A percentile compares a stretch with the other conserved stretches of the same genome.
phyloP scores from a whole-genome alignment of 208 protist species.

The Wallacemonas rigidus region DNA sequence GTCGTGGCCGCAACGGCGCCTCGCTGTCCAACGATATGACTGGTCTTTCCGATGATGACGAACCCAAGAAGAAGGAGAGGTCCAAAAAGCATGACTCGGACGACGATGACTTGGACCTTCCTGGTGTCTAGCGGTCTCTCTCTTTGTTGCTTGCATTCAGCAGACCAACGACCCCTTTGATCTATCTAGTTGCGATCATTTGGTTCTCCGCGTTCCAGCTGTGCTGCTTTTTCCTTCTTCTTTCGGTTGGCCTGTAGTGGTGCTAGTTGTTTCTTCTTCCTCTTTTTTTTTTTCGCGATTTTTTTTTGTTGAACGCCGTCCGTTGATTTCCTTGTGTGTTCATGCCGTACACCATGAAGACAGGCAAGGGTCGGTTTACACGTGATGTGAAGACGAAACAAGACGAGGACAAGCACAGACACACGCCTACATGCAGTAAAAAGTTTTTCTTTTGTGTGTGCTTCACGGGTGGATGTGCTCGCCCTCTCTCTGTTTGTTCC shows the following conservation, averaged over 20 bases:
- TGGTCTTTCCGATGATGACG: slow-evolving; percentile 45
- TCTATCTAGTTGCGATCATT: neutral
- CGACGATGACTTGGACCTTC: slow-evolving; percentile 81
- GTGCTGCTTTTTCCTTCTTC: slow-evolving; percentile 12
- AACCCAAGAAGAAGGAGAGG: slow-evolving; percentile 32
- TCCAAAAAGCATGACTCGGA: slow-evolving; percentile 33
- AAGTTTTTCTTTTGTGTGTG: too few relatives aligned
- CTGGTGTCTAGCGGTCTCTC: slow-evolving; percentile 47
- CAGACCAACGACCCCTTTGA: neutral
- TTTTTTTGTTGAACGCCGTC: neutral
- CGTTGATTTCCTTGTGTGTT: neutral
- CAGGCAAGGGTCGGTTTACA: neutral
- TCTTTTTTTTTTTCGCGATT: slow-evolving; percentile 5
- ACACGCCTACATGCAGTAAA: too few relatives aligned
- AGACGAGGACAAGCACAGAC: too few relatives aligned
- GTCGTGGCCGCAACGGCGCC: slow-evolving; percentile 21
- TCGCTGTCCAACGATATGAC: slow-evolving; percentile 32
- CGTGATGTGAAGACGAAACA: slow-evolving; percentile 11
- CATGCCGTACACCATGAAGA: neutral
- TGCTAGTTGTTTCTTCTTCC: neutral
- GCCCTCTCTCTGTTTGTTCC: too few relatives aligned
- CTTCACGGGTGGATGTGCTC: too few relatives aligned
- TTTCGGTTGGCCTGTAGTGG: slow-evolving; percentile 9
- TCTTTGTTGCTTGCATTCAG: neutral
- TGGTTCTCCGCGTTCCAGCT: neutral